Percentiles rank a stretch among this genome's conserved stretches.
phyloP scores from a whole-genome alignment of 805 yeast genomes.

The Saccharomycopsis fibuligera region DNA sequence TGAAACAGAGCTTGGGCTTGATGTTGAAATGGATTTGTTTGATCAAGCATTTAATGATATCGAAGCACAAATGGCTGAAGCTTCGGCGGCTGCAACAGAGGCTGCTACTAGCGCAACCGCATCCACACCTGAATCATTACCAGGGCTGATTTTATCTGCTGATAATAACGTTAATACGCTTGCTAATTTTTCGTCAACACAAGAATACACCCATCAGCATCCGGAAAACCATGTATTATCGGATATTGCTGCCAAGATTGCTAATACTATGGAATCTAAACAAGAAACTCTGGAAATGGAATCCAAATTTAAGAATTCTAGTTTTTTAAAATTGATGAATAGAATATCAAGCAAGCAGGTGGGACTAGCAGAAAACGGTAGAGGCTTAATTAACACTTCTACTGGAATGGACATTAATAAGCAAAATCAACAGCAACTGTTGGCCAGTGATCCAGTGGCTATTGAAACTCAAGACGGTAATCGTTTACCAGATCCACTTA shows the following conservation, averaged over 20 bases:
- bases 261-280: conserved; percentile 32
- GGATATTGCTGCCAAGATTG: conserved; percentile 33
- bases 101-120: neutral
- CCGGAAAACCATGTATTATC: conserved; percentile 32
- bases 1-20: too few species aligned
- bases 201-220: neutral
- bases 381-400: conserved; percentile 30
- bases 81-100: neutral
- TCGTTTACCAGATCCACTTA: conserved; percentile 15
- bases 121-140: too few species aligned
- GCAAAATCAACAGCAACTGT: neutral
- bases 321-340: conserved; percentile 37
- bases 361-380: conserved; percentile 31
- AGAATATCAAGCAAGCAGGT: conserved; percentile 34
- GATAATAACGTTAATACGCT: too few species aligned
- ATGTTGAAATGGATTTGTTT: conserved; percentile 21
- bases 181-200: too few species aligned
- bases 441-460: neutral
- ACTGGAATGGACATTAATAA: conserved; percentile 32
- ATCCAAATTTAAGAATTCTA: conserved; percentile 34
- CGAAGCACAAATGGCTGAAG: conserved; percentile 21
- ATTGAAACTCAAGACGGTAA: neutral
- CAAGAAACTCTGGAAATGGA: conserved; percentile 27
- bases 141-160: too few species aligned
- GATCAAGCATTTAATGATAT: conserved; percentile 28